Base-by-base conservation (phyloP, 805 yeast species). In the Wickerhamomyces bisporus region DNA sequence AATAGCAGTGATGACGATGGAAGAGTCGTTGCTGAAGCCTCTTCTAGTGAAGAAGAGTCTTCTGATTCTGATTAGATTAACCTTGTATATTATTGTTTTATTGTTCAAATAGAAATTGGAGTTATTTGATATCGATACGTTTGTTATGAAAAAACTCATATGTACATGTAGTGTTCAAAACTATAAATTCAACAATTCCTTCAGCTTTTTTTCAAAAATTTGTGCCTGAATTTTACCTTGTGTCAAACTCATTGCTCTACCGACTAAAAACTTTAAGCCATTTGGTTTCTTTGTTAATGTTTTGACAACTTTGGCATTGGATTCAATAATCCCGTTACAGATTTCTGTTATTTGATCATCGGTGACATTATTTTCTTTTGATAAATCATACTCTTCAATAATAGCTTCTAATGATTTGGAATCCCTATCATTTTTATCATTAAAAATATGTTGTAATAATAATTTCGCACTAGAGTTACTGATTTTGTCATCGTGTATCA, bases 161-260 rank as follows among this genome's bases (percentile, higher is more conserved):
- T n/a, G n/a, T n/a, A n/a, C n/a, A n/a, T 26, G 24, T 21, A 7
- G 24, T 21, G 10, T 7, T 21, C 24, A 7, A 21, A 7, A 21
- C 36, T 30, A 45, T 31, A 48, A 24, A 32, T 32, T 35, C 12
- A 52, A 24, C 25, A 51, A 30, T 27, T 50, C 46, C 45, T 60
- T 63, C 40, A 68, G 64, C 18, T 50, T 48, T 10, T 41, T 35
- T 34, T 66, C 70, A 34, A 68, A 60, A 7, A 57, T 52, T 6
- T 49, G 44, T 0, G 72, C 61, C 24, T 57, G 52, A 9, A 68
- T 58, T 35, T 61, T 61, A 1, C 97, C 97, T 47, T 79, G 83
- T 2, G 86, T 75, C 39, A 70, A 64, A 50, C 78, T 77, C 95
- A 93, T 86, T 15, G 87, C 94, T 53, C 75, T 76, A 1, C 97